Base-by-base conservation (phyloP, 1,284 basidiomycete species). In the Leccinum subrobustum region DNA sequence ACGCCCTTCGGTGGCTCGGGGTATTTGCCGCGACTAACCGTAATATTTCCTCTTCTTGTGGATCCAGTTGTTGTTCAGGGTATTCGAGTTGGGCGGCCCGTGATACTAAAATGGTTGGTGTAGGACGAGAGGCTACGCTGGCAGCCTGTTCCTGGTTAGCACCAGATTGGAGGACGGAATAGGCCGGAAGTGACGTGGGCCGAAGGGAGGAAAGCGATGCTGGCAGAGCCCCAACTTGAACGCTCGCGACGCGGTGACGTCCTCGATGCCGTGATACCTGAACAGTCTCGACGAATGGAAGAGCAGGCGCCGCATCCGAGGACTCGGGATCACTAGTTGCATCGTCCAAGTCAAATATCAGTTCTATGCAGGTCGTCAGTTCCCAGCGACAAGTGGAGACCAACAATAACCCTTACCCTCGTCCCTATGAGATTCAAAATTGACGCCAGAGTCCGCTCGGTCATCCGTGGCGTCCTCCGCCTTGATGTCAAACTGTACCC, bases 401-500 rank as follows among this genome's bases (percentile, higher is more conserved):
- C 7, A 27, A 25, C 8, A 51, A 42, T 8, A 20, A 29, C 29
- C 63, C 70, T 60, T 62, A 80, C 81, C 82, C 73, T 76, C 74
- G 14, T 72, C 67, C 62, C 73, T 76, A 39, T 18, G 61, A 20
- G 51, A 58, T 58, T 72, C 74, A 54, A 73, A 67, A 60, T 72
- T 74, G 58, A 73, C 68, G 58, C 71, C 73, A 42, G 68, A 66
- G 52, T 70, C 72, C 11, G 73, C 66, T 51, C 77, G 75, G 52
- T 80, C 78, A 58, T 82, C 82, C 51, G 81, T 78, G 29, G 79
- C 73, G 8, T 82, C 78, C 47, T 79, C 83, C 16, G 85, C 81
- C 68, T 86, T 77, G 54, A 88, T 81, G 64, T 90, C 83, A 66
- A 92, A 92, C 8, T 88, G 90, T 20, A 92, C 89, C 70, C 86